phyloP scores from a whole-genome alignment of 441 rosid species.

The Populus tomentosa region DNA sequence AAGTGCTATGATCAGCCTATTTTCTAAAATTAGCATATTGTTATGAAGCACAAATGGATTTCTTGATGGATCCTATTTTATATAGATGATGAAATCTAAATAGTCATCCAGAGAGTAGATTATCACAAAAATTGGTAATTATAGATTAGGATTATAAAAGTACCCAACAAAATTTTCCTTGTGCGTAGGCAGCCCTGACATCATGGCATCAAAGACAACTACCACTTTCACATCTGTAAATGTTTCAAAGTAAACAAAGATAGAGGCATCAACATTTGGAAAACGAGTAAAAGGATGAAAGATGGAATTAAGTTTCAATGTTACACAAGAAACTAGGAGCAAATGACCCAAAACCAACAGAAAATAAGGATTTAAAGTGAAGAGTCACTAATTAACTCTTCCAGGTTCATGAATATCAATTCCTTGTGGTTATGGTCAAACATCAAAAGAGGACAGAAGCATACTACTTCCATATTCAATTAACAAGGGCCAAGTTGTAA shows the following conservation, averaged over 20 bases:
- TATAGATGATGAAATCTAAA: not conserved
- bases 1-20: not conserved
- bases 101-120: not conserved
- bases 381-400: too few species aligned
- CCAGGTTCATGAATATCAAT: too few species aligned
- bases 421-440: too few species aligned
- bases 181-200: constrained; percentile 88
- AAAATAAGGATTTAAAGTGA: too few species aligned
- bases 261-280: not conserved
- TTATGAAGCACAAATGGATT: not conserved
- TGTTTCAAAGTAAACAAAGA: constrained; percentile 9
- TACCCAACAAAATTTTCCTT: constrained; percentile 79
- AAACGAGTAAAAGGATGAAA: not conserved
- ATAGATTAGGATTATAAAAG: constrained; percentile 9
- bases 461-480: not conserved
- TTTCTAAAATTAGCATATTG: not conserved
- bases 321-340: not conserved
- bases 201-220: constrained; percentile 86
- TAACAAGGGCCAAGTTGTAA: not conserved
- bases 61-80: not conserved
- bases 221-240: constrained; percentile 86
- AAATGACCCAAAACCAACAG: not conserved
- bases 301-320: not conserved
- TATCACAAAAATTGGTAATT: not conserved
- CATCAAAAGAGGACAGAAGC: too few species aligned